Conservation (phyloP, 495 filamentous ascomycete genomes). For the Acidomyces sp. region DNA sequence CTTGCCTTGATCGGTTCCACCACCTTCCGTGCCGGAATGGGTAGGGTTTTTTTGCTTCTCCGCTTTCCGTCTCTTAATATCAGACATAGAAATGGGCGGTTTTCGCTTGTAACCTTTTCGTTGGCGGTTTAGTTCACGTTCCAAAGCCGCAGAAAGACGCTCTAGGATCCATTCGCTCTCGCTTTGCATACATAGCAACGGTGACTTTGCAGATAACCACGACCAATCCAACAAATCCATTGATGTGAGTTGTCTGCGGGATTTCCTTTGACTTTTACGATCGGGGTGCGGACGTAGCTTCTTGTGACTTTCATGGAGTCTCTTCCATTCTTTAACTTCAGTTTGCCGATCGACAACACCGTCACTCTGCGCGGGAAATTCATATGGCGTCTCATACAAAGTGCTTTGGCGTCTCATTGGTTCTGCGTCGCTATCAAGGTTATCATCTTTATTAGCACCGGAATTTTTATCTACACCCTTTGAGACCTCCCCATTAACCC, state of each 20-base stretch:
- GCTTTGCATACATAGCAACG: conserved; percentile 56
- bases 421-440: not conserved
- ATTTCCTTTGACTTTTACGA: conserved; percentile 18
- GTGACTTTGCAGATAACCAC: conserved; percentile 62
- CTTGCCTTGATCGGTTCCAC: not conserved
- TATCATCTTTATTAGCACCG: not conserved
- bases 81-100: conserved; percentile 15
- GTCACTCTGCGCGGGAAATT: conserved; percentile 18
- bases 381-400: too few relatives aligned
- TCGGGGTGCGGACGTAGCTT: conserved; percentile 1
- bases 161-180: conserved; percentile 77
- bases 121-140: conserved; percentile 34
- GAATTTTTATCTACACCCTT: not conserved
- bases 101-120: conserved; percentile 11
- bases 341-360: conserved; percentile 6
- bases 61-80: conserved; percentile 2
- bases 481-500: too few relatives aligned
- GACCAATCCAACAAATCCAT: conserved; percentile 44
- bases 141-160: conserved; percentile 55
- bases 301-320: not conserved
- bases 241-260: conserved; percentile 17
- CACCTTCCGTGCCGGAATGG: too few relatives aligned
- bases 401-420: conserved; percentile 23
- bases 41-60: not conserved
- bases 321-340: conserved; percentile 5